Evolutionary conservation across 805 yeast genomes (phyloP), one percentile per base, ranked within the genome.

Genomic region (Ogataea sp.): DNA sequence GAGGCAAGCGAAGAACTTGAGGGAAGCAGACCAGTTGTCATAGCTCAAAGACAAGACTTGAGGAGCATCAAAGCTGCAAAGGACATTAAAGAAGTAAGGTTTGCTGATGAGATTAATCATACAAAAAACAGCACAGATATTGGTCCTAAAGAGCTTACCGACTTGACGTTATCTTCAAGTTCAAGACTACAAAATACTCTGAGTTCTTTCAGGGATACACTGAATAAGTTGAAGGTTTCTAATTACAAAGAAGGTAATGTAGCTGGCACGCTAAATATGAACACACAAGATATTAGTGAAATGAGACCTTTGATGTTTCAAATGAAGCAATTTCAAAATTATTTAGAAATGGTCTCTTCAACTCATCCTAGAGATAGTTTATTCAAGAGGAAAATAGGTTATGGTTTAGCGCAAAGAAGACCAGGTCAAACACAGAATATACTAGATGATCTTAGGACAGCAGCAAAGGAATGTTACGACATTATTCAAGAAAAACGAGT

Each of bases 291-390:
- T 8, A 42, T 45, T 9, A 54, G 59, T 37, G 65, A 61, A 50
- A 67, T 49, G 70, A 65, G 42, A 43, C 65, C 58, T 35, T 53
- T 47, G 48, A 46, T 52, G 49, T 64, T 55, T 36, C 67, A 48
- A 44, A 47, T 51, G 25, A 60, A 48, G 38, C 64, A 53, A 42
- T 44, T 57, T 31, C 57, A 52, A 39, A 58, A 55, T 23, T 56
- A 53, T 38, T 39, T 55, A 37, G 63, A 59, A 21, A 47, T 59
- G 47, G 51, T 53, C 15, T 52, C 53, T 10, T 46, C 61, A 1
- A 63, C 59, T 39, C 64, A 55, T 35, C 64, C 65, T n/a, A 46
- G 59, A 29, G 60, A 58, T 6, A 45, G 46, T 34, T 29, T 60
- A n/a, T 60, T 60, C 38, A 58, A 51, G 33, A 46, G 59, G 32